Conservation (phyloP, 768 basidiomycete species). For the Leccinum barrowsii region DNA sequence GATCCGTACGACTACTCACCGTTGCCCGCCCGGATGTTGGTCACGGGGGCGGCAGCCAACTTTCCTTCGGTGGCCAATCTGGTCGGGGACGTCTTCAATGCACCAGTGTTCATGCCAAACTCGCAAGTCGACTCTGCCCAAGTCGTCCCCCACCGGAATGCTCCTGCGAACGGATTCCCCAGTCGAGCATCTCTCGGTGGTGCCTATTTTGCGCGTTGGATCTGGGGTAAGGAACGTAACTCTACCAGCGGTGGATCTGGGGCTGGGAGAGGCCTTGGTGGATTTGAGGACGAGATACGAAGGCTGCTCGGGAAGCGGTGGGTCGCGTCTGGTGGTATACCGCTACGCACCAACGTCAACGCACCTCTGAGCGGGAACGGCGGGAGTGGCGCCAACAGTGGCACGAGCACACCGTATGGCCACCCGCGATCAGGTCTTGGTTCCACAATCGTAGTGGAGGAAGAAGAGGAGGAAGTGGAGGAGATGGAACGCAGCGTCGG, state of each 20-base stretch:
- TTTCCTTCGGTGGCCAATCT: conserved; percentile 81
- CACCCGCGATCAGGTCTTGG: conserved; percentile 51
- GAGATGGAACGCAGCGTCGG: conserved; percentile 45
- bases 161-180: conserved; percentile 66
- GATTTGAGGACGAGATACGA: conserved; percentile 79
- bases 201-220: conserved; percentile 82
- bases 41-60: conserved; percentile 78
- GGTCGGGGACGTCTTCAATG: conserved; percentile 79
- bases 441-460: conserved; percentile 57
- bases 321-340: conserved; percentile 58
- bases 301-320: conserved; percentile 71
- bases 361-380: conserved; percentile 32
- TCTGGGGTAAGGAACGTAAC: conserved; percentile 67
- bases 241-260: conserved; percentile 30
- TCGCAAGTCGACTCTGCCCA: conserved; percentile 79
- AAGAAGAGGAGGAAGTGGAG: conserved; percentile 72
- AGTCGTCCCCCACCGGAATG: conserved; percentile 63
- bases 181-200: conserved; percentile 68
- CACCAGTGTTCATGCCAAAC: conserved; percentile 69
- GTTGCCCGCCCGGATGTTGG: conserved; percentile 63
- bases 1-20: conserved; percentile 73
- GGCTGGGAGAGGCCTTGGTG: conserved; percentile 41
- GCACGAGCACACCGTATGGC: conserved; percentile 65
- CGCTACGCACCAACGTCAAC: conserved; percentile 59
- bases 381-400: conserved; percentile 56